Percentiles rank a stretch among this genome's conserved stretches.
Conservation (phyloP, 169 alveolate species). For the Plasmodium vinckei region DNA sequence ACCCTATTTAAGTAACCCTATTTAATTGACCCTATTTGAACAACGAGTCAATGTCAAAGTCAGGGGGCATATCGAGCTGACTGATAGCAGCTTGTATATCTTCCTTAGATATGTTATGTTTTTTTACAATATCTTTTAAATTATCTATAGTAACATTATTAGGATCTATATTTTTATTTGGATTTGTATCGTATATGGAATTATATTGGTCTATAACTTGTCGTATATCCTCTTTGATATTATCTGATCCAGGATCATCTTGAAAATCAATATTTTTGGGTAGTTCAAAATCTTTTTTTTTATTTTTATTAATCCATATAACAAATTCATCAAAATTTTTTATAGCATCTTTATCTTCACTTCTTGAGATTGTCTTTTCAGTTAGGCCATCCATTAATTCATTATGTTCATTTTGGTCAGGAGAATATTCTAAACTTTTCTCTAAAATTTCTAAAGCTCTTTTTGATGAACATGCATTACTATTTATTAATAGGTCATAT, state of each 20-base stretch:
- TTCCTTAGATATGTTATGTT: constrained; percentile 64
- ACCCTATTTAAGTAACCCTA: too few relatives aligned
- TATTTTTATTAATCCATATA: constrained; percentile 62
- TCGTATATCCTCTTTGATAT: constrained; percentile 30
- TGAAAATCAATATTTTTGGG: constrained; percentile 12
- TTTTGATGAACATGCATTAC: constrained; percentile 72
- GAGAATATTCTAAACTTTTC: constrained; percentile 24
- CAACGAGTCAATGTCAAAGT: constrained; percentile 60
- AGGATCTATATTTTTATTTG: constrained; percentile 44
- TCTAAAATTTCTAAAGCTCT: constrained; percentile 57
- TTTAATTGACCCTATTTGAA: constrained; percentile 16
- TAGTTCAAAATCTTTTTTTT: constrained; percentile 32
- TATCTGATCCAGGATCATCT: constrained; percentile 10
- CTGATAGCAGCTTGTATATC: constrained; percentile 64
- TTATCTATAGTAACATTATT: constrained; percentile 58
- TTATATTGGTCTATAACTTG: constrained; percentile 49
- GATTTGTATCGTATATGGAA: constrained; percentile 20
- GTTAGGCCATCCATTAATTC: constrained; percentile 27
- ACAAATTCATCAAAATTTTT: constrained; percentile 67
- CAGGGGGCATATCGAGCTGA: constrained; percentile 58
- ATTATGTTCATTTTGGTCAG: constrained; percentile 6
- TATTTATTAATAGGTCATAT: constrained; percentile 67
- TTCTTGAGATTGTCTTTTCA: constrained; percentile 48
- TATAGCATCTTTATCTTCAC: constrained; percentile 61
- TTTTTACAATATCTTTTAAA: constrained; percentile 67